Evolutionary conservation across 1,139 yeast species (phyloP), one percentile per base, ranked within the genome.

Genomic region (Hansenula lynferdii): DNA sequence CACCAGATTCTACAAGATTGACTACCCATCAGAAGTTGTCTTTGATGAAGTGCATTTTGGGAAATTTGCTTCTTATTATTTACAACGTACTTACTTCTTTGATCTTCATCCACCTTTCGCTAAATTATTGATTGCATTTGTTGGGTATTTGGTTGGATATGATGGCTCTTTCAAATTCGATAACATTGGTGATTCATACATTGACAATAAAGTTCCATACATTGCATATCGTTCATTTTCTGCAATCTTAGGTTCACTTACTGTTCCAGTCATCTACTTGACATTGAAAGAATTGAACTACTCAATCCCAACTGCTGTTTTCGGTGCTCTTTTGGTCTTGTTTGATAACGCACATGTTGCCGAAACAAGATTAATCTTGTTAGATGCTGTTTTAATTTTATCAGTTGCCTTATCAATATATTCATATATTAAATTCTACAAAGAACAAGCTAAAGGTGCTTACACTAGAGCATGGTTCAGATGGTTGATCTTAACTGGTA

Each of bases 21-120:
- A 80, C 55, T 71, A 70, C 45, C 98, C 98, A 3, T 68, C 72
- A 43, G 85, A 85, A 58, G 98, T 94, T 40, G 98, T 94, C 20
- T 94, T 94, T 55, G 99, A 94, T 65, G 99, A 94, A 60, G 98
- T 92, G 24, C 98, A 92, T 62, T 92, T 92, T 57, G 98, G 98
- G 32, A 89, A 89, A 58, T 89, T 90, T 63, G 97, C 97, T 20
- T 81, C 95, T 15, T 87, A 85, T 58, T 86, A 86, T 60, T 64
- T 86, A 44, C 83, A 85, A 58, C 69, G 94, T 43, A 80, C 92
- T 0, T 86, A 85, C 62, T 94, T 87, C 61, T 92, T 94, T 60
- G 99, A 94, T 62, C 77, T 94, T 43, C 99, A 94, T 62, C 99
- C 99, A 28, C 99, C 98, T 16, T 84, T 94, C 64, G 98, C 97